phyloP scores from a whole-genome alignment of 768 basidiomycete genomes.

The Mycena belliarum region DNA sequence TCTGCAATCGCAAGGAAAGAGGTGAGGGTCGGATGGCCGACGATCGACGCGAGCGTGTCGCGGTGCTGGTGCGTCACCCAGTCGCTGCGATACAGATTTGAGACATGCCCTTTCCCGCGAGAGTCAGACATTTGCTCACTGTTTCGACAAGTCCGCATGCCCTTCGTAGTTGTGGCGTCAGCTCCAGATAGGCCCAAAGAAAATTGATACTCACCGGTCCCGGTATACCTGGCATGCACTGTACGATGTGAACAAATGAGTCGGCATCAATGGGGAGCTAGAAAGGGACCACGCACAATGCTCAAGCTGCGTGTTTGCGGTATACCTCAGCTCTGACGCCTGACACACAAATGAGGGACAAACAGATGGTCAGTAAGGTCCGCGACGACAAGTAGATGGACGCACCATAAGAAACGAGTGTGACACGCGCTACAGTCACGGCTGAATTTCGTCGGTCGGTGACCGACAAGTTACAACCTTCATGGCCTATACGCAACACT shows the following conservation, averaged over 20 bases:
- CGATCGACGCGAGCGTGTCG: constrained; percentile 90
- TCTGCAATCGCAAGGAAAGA: constrained; percentile 93
- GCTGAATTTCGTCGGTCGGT: no score
- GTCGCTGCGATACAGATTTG: constrained; percentile 56
- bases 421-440: no score
- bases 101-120: neutral
- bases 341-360: constrained; percentile 31
- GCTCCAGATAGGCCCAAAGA: neutral
- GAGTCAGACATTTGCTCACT: constrained; percentile 50
- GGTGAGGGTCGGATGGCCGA: constrained; percentile 84
- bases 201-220: constrained; percentile 72
- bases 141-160: constrained; percentile 95
- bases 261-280: no score
- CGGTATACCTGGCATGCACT: constrained; percentile 97
- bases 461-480: no score
- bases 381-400: neutral
- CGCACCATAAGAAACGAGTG: no score
- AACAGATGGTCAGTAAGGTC: neutral
- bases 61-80: constrained; percentile 98
- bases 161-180: constrained; percentile 46
- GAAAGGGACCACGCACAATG: constrained; percentile 63
- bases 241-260: constrained; percentile 17
- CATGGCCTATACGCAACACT: no score
- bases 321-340: constrained; percentile 93
- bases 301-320: constrained; percentile 93